phyloP scores from a whole-genome alignment of 306 rosid species.

The Fragaria iinumae region DNA sequence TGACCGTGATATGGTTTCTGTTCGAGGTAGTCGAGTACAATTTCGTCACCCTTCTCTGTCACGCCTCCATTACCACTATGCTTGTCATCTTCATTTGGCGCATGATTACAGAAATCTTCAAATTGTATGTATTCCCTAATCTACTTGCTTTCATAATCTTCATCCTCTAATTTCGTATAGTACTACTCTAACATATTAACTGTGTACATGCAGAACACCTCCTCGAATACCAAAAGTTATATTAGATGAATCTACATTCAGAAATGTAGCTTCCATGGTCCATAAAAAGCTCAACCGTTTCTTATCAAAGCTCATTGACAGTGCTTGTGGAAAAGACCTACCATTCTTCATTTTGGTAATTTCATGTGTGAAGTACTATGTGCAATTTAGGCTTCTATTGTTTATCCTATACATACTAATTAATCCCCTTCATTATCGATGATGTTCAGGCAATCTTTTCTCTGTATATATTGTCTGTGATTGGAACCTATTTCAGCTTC shows the following conservation, averaged over 20 bases:
- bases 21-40: conserved; percentile 76
- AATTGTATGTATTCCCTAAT: conserved; percentile 38
- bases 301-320: conserved; percentile 35
- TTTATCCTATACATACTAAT: neutral
- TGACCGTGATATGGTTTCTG: conserved; percentile 69
- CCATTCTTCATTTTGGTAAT: conserved; percentile 70
- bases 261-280: conserved; percentile 46
- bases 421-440: neutral
- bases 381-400: neutral
- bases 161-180: neutral
- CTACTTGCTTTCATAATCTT: neutral
- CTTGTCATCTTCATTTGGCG: conserved; percentile 67
- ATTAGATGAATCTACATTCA: conserved; percentile 51
- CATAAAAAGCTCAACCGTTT: conserved; percentile 50
- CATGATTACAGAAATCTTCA: conserved; percentile 43
- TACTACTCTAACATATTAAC: neutral
- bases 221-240: conserved; percentile 54
- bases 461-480: conserved; percentile 57
- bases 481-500: conserved; percentile 64
- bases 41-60: conserved; percentile 62
- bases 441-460: conserved; percentile 54
- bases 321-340: conserved; percentile 59
- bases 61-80: conserved; percentile 60
- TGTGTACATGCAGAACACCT: conserved; percentile 36
- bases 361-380: neutral